Base-by-base conservation (phyloP, 1,284 basidiomycete genomes). In the Chondrostereum purpureum region DNA sequence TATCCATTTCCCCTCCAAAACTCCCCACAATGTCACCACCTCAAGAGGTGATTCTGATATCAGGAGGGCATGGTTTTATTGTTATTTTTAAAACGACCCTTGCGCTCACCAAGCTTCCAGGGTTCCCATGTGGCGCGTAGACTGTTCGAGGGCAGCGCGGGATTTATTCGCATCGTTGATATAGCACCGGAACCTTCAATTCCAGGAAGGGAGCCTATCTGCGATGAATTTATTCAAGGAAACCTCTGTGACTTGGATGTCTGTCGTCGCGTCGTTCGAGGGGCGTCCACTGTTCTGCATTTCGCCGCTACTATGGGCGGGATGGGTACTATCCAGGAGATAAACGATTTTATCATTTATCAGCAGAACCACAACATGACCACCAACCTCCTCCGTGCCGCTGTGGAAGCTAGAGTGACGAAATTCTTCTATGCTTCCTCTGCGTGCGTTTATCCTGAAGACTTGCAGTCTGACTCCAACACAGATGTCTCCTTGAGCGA, bases 231-330 rank as follows among this genome's bases (percentile, higher is more conserved):
- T 24, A 42, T 72, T 16, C 42, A 65, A 1, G 77, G 75, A 0
- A 64, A 78, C 51, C 65, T 80, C 4, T 70, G 71, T 49, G 70
- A 78, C 40, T 56, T 56, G 2, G 46, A 55, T 4, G 58, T 73
- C 39, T 75, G 73, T 54, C 41, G 56, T 3, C 56, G 50, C 1
- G 68, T 55, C 3, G 61, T 76, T 5, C 53, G 55, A 17, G 70
- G 63, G 22, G 64, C 73, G 0, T 51, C 68, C 39, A 64, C 60
- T 11, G 65, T 81, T 14, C 59, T 79, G 17, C 77, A 81, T 54
- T 74, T 80, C 51, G 75, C 77, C 3, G 77, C 76, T 5, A 72
- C 65, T 21, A 79, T 78, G 77, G 77, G 77, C 3, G 77, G 77
- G 0, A 80, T 81, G 76, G 75, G 78, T 1, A 69, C 69, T 0